Evolutionary conservation across 2,329 filamentous ascomycete species (phyloP).

Genomic region (Neocatenulostroma microsporum): DNA sequence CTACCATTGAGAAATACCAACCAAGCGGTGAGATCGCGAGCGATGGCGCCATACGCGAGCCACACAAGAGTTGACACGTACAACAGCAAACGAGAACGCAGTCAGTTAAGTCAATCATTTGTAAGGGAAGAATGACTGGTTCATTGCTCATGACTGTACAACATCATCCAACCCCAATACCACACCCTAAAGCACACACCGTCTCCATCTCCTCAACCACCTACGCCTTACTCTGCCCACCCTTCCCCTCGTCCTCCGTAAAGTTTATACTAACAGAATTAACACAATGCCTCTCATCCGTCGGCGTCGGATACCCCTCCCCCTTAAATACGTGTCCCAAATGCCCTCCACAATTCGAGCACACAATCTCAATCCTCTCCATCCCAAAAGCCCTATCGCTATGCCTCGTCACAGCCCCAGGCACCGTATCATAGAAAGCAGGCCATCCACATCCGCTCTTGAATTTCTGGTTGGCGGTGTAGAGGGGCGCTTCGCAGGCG

Average conservation of each 20-base stretch:
- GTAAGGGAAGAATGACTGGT: no score
- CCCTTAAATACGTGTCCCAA: conserved; percentile 88
- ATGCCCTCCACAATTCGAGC: conserved; percentile 88
- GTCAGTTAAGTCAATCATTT: no score
- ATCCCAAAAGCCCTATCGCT: conserved; percentile 73
- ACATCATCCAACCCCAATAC: no score
- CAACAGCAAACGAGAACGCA: not conserved
- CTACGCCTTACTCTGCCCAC: conserved; percentile 4
- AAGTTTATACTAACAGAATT: conserved; percentile 91
- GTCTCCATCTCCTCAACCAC: not conserved
- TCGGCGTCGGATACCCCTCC: conserved; percentile 74
- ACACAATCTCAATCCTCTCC: conserved; percentile 85
- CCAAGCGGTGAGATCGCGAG: not conserved
- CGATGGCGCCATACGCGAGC: conserved; percentile 1
- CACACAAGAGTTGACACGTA: not conserved
- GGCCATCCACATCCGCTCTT: conserved; percentile 96
- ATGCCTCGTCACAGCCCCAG: conserved; percentile 78
- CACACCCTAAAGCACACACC: not conserved
- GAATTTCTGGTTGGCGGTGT: conserved; percentile 92
- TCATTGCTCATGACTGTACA: no score
- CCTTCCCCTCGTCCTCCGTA: conserved; percentile 8
- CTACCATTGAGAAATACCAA: no score
- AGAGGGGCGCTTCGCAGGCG: conserved; percentile 78
- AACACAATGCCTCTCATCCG: conserved; percentile 94
- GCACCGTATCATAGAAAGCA: conserved; percentile 92